These are phyloP conservation scores for Schizochytrium sp. DNA, from an alignment of 108 stramenopile species.

Conservation along the genomic window DNA sequence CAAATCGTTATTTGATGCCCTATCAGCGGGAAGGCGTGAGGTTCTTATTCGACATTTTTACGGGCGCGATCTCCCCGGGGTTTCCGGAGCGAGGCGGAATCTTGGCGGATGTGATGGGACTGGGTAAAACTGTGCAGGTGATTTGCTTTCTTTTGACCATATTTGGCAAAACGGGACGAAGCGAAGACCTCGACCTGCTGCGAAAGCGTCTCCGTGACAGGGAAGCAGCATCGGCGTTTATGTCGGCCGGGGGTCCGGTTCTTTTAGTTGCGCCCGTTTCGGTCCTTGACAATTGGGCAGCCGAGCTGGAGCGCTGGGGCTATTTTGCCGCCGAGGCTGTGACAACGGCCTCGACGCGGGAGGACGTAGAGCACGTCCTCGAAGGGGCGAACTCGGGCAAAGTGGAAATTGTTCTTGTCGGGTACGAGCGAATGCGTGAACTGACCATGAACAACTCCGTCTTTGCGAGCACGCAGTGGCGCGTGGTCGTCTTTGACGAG, in stretches of 20 bases:
- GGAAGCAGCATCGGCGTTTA: neutral
- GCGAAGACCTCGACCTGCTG: neutral
- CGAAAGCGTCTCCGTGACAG: neutral
- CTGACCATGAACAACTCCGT: neutral
- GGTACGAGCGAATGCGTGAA: neutral
- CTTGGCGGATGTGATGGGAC: conserved; percentile 23
- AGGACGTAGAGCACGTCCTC: neutral
- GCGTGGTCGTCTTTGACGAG: conserved; percentile 17
- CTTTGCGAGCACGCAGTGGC: neutral
- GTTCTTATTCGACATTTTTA: neutral
- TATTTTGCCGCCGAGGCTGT: neutral
- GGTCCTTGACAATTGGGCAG: neutral
- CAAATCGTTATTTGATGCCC: neutral
- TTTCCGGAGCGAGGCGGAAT: neutral
- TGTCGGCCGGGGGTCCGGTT: neutral
- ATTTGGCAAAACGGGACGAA: neutral
- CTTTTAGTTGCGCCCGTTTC: neutral
- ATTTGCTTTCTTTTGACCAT: neutral
- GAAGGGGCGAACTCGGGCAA: neutral
- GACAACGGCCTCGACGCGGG: neutral
- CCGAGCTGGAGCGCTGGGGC: conserved; percentile 9
- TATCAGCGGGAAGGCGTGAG: neutral
- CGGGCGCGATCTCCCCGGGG: neutral
- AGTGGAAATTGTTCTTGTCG: neutral
- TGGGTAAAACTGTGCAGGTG: conserved; percentile 21